These are phyloP conservation scores for Suillus alpinus DNA, from an alignment of 768 basidiomycete species.

Conservation along the genomic window DNA sequence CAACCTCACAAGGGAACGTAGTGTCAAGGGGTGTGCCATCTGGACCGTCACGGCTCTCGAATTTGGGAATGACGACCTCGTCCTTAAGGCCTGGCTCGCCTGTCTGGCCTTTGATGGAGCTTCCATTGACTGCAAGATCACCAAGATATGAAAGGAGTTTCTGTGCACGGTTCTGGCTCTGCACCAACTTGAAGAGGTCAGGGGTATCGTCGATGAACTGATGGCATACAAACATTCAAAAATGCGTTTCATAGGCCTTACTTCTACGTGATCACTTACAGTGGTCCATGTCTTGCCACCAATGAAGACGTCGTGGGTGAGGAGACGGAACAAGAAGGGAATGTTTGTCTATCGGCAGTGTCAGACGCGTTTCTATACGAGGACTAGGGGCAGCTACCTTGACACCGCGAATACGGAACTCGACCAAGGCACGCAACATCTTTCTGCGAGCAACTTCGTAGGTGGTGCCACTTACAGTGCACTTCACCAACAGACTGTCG, in stretches of 20 bases:
- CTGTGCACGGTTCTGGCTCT: constrained; percentile 97
- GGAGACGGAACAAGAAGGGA: constrained; percentile 96
- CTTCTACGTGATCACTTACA: constrained; percentile 34
- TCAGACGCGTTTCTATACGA: not conserved
- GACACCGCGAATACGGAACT: constrained; percentile 99
- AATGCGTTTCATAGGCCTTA: not conserved
- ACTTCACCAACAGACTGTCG: constrained; percentile 96
- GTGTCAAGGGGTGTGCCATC: constrained; percentile 75
- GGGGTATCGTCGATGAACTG: constrained; percentile 99
- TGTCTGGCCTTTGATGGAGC: constrained; percentile 92
- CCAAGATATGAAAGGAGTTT: constrained; percentile 96
- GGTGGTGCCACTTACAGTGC: constrained; percentile 91
- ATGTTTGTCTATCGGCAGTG: constrained; percentile 78
- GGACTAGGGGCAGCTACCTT: constrained; percentile 51
- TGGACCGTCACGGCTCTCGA: constrained; percentile 77
- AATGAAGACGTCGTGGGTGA: constrained; percentile 96
- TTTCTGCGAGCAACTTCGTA: constrained; percentile 98
- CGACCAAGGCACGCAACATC: constrained; percentile 99
- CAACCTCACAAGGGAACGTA: constrained; percentile 76
- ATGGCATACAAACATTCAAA: constrained; percentile 8
- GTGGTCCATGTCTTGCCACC: constrained; percentile 99
- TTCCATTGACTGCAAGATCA: constrained; percentile 97
- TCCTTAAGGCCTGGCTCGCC: constrained; percentile 94
- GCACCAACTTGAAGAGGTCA: constrained; percentile 98
- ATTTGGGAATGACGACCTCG: constrained; percentile 79